Evolutionary conservation across 495 filamentous ascomycete species (phyloP), one percentile per base, ranked within the genome.

Genomic region (Neurospora sp.): DNA sequence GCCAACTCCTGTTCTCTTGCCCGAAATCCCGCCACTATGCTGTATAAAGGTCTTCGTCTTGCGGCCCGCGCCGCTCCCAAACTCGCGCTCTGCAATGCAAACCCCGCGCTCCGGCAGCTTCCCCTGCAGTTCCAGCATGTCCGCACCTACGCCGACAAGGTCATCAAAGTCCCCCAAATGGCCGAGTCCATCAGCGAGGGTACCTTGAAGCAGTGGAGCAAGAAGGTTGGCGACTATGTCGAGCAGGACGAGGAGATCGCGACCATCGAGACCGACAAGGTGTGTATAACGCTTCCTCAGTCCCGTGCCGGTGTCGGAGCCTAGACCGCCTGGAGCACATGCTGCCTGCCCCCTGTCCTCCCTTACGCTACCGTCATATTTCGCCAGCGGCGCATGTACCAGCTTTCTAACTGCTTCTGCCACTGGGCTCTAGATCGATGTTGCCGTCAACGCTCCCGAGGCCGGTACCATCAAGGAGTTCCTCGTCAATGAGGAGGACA

Each of bases 261-360:
- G 39, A 97, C 96, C 41, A 99, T 99, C 79, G 96, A 99, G 83
- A 99, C 96, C n/a, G 96, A 99, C 87, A 99, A 99, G 92, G 94
- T 94, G 86, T 74, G 82, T 73, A 27, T 75, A 68, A 3, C 65
- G 35, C 37, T 70, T 68, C 14, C 39, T 38, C 41, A 18, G 12
- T 35, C 27, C 53, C 27, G 27, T 35, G 53, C 53, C 53, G 53
- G 53, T 61, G 27, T 59, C 41, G 42, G 61, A 40, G 27, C 14
- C 22, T 65, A 18, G 53, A 65, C 53, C 27, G 27, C 53, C 18
- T 37, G 53, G 53, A 65, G 53, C 53, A 65, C 27, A 65, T 37
- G 53, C 53, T 65, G 53, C 31, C 22, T 65, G 37, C n/a, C 39
- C 68, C 69, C n/a, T 65, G n/a, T 61, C 22, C 20, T 16, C n/a